Evolutionary conservation across 257 asterid genomes (phyloP).

Genomic region (Nicotiana tomentosiformis): DNA sequence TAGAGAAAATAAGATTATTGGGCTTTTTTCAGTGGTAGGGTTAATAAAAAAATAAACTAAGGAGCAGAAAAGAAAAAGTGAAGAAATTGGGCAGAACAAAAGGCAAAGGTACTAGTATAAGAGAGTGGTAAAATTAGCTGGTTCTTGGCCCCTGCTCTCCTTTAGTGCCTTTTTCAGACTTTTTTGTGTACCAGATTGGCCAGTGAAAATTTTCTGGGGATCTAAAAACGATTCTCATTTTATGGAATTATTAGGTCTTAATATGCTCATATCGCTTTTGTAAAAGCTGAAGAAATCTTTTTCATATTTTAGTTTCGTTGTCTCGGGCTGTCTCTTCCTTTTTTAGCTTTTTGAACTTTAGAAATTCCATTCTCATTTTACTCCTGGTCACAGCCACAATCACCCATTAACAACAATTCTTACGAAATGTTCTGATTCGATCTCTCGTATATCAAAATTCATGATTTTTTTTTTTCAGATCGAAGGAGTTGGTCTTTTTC

Average conservation of each 20-base stretch:
- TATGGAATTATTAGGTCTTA: neutral
- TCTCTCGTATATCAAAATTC: neutral
- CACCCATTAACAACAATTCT: neutral
- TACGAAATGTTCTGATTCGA: neutral
- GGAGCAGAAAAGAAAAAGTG: conserved; percentile 5
- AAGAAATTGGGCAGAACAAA: conserved; percentile 5
- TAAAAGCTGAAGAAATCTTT: neutral
- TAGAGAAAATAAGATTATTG: neutral
- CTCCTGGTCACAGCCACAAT: neutral
- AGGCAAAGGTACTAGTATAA: neutral
- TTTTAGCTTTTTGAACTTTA: neutral
- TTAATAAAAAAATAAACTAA: neutral
- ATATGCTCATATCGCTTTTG: neutral
- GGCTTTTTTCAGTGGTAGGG: neutral
- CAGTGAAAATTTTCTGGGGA: neutral
- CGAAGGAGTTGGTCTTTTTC: no score
- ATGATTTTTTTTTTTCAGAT: no score
- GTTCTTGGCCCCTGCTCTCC: neutral
- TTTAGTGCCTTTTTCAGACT: neutral
- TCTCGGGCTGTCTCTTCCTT: neutral
- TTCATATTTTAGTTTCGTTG: neutral
- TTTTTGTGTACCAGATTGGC: neutral
- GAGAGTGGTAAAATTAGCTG: conserved; percentile 23
- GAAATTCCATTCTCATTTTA: neutral
- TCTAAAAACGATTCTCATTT: conserved; percentile 8